These are phyloP conservation scores for Citrus trifoliata DNA, from an alignment of 345 rosid species.

Conservation along the genomic window DNA sequence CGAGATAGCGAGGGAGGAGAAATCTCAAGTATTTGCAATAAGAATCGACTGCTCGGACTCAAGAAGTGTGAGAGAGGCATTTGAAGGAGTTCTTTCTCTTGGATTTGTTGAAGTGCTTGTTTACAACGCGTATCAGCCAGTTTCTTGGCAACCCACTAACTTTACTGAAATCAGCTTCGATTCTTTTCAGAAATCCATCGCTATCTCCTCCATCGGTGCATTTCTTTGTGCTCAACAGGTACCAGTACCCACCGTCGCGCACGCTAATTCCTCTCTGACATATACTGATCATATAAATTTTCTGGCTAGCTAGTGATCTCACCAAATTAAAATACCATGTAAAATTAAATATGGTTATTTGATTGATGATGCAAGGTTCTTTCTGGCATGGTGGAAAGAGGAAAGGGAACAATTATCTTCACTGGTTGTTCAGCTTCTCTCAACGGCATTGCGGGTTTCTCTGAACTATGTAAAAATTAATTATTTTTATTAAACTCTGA, in stretches of 20 bases:
- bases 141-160: conserved; percentile 47
- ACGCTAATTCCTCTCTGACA: background rate
- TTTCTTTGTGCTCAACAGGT: conserved; percentile 93
- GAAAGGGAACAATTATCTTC: conserved; percentile 86
- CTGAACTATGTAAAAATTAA: conserved; percentile 63
- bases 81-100: conserved; percentile 89
- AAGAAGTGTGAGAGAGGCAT: conserved; percentile 85
- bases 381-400: conserved; percentile 88
- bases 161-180: conserved; percentile 66
- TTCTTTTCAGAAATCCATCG: conserved; percentile 70
- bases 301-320: too few relatives aligned
- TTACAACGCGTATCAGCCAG: conserved; percentile 73
- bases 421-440: conserved; percentile 94
- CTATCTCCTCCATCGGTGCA: conserved; percentile 74
- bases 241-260: background rate
- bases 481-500: too few relatives aligned
- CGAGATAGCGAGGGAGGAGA: conserved; percentile 95
- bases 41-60: conserved; percentile 88
- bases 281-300: too few relatives aligned
- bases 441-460: conserved; percentile 77
- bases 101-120: conserved; percentile 90
- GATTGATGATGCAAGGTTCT: conserved; percentile 45
- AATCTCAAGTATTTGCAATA: conserved; percentile 90
- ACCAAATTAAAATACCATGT: too few relatives aligned
- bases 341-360: background rate